phyloP scores from a whole-genome alignment of 306 rosid species.

The Cucurbita ficifolia region DNA sequence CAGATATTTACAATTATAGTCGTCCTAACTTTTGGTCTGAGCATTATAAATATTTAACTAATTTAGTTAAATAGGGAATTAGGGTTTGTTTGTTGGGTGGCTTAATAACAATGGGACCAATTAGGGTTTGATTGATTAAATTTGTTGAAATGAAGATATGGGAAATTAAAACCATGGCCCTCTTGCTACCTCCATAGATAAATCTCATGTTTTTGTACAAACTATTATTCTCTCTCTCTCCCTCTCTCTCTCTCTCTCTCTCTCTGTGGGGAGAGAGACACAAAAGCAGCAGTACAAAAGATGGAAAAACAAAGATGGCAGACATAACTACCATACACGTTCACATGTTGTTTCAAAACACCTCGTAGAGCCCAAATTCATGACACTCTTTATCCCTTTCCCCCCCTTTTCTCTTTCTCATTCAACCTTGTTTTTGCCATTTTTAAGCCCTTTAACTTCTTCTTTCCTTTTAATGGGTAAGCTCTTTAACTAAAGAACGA shows the following conservation, averaged over 20 bases:
- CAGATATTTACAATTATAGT: no score
- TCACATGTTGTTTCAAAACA: slow-evolving; percentile 2
- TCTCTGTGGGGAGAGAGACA: neutral
- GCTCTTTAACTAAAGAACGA: neutral
- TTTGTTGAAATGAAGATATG: neutral
- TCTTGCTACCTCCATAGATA: neutral
- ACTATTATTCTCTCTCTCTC: neutral
- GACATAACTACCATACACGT: slow-evolving; percentile 8
- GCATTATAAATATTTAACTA: no score
- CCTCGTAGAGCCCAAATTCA: neutral
- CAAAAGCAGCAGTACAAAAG: slow-evolving; percentile 6
- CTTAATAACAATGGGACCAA: neutral
- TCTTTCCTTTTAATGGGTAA: neutral
- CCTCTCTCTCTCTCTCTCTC: neutral
- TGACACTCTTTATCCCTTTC: neutral
- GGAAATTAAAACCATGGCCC: neutral
- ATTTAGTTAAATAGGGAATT: neutral
- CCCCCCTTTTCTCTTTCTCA: neutral
- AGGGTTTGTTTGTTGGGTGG: neutral
- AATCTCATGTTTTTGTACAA: neutral
- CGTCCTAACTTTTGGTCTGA: no score
- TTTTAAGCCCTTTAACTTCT: neutral
- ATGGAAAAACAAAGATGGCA: slow-evolving; percentile 8
- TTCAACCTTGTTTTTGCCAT: neutral
- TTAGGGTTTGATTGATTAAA: neutral